A percentile compares a stretch with the other conserved stretches of the same genome.
Conservation (phyloP, 352 stramenopile genomes). For the Globisporangium takayamanum region DNA sequence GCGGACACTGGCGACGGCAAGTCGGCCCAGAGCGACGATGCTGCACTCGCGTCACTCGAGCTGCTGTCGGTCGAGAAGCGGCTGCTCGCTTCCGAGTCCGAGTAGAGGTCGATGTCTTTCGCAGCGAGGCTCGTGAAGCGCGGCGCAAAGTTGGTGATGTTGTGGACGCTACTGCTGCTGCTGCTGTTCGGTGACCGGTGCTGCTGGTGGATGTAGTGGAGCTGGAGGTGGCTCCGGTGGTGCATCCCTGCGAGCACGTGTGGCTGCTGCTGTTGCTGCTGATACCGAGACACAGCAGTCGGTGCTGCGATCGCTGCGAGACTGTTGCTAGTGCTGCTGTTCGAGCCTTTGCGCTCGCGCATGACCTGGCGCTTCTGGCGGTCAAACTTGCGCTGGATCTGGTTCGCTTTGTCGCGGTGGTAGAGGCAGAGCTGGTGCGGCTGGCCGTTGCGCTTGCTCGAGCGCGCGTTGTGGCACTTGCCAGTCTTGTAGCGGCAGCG, state of each 20-base stretch:
- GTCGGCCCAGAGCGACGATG: slow-evolving; percentile 56
- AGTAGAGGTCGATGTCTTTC: slow-evolving; percentile 54
- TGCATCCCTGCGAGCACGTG: slow-evolving; percentile 20
- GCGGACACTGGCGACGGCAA: slow-evolving; percentile 24
- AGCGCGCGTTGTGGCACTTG: slow-evolving; percentile 80
- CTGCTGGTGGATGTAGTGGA: slow-evolving; percentile 8
- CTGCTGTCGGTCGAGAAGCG: slow-evolving; percentile 51
- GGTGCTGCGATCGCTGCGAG: neutral
- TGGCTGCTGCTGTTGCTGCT: slow-evolving; percentile 16
- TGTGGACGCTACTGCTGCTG: slow-evolving; percentile 7
- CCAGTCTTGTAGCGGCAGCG: slow-evolving; percentile 83
- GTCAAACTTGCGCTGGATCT: slow-evolving; percentile 88
- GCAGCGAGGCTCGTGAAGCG: slow-evolving; percentile 23
- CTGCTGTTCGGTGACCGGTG: neutral
- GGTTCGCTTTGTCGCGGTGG: slow-evolving; percentile 86
- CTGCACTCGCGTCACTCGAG: slow-evolving; percentile 24
- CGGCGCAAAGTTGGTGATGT: slow-evolving; percentile 12
- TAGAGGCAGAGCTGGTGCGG: slow-evolving; percentile 84
- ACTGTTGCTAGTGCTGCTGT: neutral
- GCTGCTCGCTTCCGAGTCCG: slow-evolving; percentile 55
- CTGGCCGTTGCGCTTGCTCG: slow-evolving; percentile 81
- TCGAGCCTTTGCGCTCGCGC: slow-evolving; percentile 30
- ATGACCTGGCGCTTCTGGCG: slow-evolving; percentile 80
- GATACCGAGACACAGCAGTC: slow-evolving; percentile 4
- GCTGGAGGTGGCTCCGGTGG: slow-evolving; percentile 14